These are phyloP conservation scores for Globisporangium sylvaticum DNA, from an alignment of 352 stramenopile species.

Conservation along the genomic window DNA sequence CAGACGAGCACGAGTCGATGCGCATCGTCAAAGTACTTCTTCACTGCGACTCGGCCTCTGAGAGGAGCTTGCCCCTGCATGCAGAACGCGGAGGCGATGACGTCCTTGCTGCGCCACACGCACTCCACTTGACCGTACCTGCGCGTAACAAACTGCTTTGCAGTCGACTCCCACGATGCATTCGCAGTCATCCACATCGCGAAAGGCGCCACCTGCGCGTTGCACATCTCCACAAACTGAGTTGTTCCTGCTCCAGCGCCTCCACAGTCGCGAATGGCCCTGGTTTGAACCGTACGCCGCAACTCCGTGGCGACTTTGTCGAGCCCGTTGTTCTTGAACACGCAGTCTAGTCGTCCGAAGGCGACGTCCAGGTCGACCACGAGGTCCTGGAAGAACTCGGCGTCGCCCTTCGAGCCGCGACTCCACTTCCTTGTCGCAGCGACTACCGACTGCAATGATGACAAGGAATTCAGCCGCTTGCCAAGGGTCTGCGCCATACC, in stretches of 20 bases:
- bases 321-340: background rate
- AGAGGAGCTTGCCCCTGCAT: background rate
- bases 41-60: background rate
- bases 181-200: background rate
- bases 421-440: background rate
- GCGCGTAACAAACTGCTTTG: background rate
- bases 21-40: conserved; percentile 3
- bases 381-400: background rate
- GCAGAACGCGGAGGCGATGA: background rate
- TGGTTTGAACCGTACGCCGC: background rate
- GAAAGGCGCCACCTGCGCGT: background rate
- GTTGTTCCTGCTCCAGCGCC: background rate
- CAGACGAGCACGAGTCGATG: conserved; percentile 2
- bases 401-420: background rate
- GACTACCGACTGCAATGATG: background rate
- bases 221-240: background rate
- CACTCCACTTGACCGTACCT: background rate
- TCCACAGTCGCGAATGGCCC: background rate
- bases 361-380: background rate
- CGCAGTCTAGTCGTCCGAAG: background rate
- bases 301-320: background rate
- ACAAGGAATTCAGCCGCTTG: background rate
- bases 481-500: background rate
- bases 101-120: background rate
- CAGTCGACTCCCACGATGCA: background rate